Evolutionary conservation across 2,329 filamentous ascomycete genomes (phyloP), one percentile per base, ranked within the genome.

Genomic region (Onygenales sp.): DNA sequence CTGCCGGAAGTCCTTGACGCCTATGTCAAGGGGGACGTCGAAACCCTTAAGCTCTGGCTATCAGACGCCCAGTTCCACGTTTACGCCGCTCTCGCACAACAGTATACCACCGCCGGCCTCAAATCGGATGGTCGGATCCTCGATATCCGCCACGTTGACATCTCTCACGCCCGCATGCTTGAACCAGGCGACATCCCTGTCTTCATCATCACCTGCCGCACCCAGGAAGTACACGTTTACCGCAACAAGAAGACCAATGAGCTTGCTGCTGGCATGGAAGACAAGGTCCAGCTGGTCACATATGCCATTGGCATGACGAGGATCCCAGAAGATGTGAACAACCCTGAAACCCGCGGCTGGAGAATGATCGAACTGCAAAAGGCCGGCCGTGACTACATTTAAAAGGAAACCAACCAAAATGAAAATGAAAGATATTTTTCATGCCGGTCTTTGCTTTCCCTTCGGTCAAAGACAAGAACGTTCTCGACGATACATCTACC

Each of bases 311-410:
- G 93, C 63, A 87, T 98, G 56, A 98, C 93, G 3, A 80, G 93
- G 59, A 84, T 95, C 56, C 85, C 93, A 2, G 93, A 98, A 67
- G 93, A 98, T 62, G 92, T 97, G 61, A 92, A 85, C 77, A 97
- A 98, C 70, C 88, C 90, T 2, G 93, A 98, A 75, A 98, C 93
- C 9, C 82, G 91, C 66, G 93, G 93, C 34, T 98, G 93, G 93
- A 85, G 92, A 65, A 77, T 98, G 70, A 97, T 98, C 67, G 93
- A 98, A 76, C 83, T 98, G 77, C 93, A 98, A 73, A 98, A 98
- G 84, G 94, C 89, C 70, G 92, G 88, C 53, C 83, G 93, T 65
- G 93, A 98, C 74, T 97, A 87, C 64, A 84, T 86, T 59, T 87
- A 76, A 82, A 27, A 27, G 21, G 21, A 27, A 27, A 27, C 21